These are phyloP conservation scores for Hysterium pulicare DNA, from an alignment of 2,329 filamentous ascomycete species.

Conservation along the genomic window DNA sequence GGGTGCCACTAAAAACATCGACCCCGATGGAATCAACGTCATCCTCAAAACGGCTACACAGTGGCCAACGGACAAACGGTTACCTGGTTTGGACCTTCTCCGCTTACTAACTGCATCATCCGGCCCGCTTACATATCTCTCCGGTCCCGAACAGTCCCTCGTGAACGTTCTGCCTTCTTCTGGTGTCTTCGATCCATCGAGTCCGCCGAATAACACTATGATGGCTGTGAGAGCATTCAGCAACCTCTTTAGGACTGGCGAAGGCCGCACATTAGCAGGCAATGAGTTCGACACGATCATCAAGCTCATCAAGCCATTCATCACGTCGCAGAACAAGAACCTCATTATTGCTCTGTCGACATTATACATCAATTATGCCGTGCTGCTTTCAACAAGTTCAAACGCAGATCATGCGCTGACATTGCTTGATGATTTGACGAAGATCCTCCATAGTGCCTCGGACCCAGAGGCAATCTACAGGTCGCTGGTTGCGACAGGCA, in stretches of 20 bases:
- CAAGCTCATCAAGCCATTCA: constrained; percentile 60
- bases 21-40: constrained; percentile 57
- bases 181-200: constrained; percentile 55
- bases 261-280: constrained; percentile 62
- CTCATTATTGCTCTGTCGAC: constrained; percentile 80
- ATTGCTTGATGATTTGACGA: constrained; percentile 60
- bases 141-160: constrained; percentile 56
- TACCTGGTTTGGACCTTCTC: constrained; percentile 82
- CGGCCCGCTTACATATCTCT: constrained; percentile 59
- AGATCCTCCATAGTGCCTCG: constrained; percentile 61
- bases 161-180: constrained; percentile 57
- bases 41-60: constrained; percentile 68
- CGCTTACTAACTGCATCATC: constrained; percentile 73
- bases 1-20: constrained; percentile 29
- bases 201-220: constrained; percentile 78
- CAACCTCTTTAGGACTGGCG: constrained; percentile 75
- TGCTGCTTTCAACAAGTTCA: constrained; percentile 58
- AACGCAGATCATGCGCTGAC: constrained; percentile 49
- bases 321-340: constrained; percentile 64
- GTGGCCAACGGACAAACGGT: constrained; percentile 77
- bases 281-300: constrained; percentile 60
- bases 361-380: constrained; percentile 78
- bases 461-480: constrained; percentile 85
- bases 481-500: constrained; percentile 78
- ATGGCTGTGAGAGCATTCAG: constrained; percentile 76